Evolutionary conservation across 495 filamentous ascomycete genomes (phyloP), one percentile per base, ranked within the genome.

Genomic region (Pseudotulostoma volvatum): DNA sequence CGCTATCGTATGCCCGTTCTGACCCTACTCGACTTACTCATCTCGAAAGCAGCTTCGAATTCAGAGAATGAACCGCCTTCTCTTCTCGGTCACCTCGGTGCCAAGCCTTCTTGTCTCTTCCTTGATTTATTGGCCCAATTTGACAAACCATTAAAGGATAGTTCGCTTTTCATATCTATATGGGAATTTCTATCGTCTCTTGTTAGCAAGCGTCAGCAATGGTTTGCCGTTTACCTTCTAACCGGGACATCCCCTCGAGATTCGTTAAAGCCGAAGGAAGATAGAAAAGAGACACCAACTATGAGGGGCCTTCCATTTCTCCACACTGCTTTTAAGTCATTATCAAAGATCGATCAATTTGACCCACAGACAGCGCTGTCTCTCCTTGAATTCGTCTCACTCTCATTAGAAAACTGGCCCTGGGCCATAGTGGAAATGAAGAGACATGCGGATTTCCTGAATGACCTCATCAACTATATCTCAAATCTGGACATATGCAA

Each of bases 121-220:
- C 68, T 95, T 17, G 71, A 79, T 39, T 64, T 88, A 11, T 59
- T 93, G 8, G 75, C 81, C 4, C 68, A 75, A 39, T 63, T 95
- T n/a, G 82, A 87, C 45, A 75, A 73, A 47, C 86, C 86, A 8
- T 62, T 88, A 20, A 59, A 67, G 36, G 67, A 82, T 45, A 55
- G 63, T 3, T 49, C 60, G 4, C 62, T 85, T 31, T 68, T 77
- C 16, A 66, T 73, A 35, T 62, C 66, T 16, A 78, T 85, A 36
- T 96, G 90, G 90, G 73, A 68, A 37, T 73, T 99, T 40, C 74
- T 95, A 21, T 79, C 88, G 18, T 77, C 76, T n/a, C 74, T 94
- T 34, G 71, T 96, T 34, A 81, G 83, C 49, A 86, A 82, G 50
- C 77, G 84, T 38, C 90, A 99, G 45, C 85, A 93, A 50, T 96